Evolutionary conservation across 1,284 basidiomycete genomes (phyloP), one percentile per base, ranked within the genome.

Genomic region (Phellinidium pouzarii): DNA sequence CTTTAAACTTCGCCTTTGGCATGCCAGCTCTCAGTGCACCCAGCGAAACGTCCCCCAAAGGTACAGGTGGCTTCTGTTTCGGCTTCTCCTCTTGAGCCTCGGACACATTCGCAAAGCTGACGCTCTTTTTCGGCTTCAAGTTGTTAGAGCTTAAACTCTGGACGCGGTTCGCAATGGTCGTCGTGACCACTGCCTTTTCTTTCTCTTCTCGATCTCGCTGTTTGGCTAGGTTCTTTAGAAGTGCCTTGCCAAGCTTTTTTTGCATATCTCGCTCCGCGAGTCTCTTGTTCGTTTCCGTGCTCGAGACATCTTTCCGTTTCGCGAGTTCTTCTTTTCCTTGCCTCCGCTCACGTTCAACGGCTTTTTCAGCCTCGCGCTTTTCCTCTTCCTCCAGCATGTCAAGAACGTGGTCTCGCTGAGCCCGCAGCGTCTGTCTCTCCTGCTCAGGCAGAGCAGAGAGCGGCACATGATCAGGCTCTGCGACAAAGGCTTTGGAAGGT

Each of bases 351-450:
- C 65, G 65, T 17, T 64, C 69, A 55, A 71, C 68, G 22, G 74
- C 71, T 52, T 66, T 66, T 44, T 66, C 63, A 41, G 73, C 68
- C 52, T 78, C 72, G 5, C 66, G 50, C 6, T 64, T 67, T 62
- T 90, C 87, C 61, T 90, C 86, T 53, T 78, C 78, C 61, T 90
- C 86, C 5, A 90, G 70, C 12, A 77, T 55, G 61, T 87, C 82
- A 5, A 89, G 72, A 26, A 90, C 75, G 14, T 72, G 74, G 54
- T 86, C 75, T 23, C 78, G 79, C 64, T 84, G 76, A 12, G 71
- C 71, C 25, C 48, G 51, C 14, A 49, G 25, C 52, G 73, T 73
- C 37, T 73, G 66, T 19, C 75, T 72, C 48, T 77, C 77, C 59
- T 67, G 73, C 58, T 78, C 77, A 2, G 69, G 64, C 9, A 69